Percentiles rank a stretch among this genome's conserved stretches.
Conservation (phyloP, 805 yeast genomes). For the Saturnispora zaruensis region DNA sequence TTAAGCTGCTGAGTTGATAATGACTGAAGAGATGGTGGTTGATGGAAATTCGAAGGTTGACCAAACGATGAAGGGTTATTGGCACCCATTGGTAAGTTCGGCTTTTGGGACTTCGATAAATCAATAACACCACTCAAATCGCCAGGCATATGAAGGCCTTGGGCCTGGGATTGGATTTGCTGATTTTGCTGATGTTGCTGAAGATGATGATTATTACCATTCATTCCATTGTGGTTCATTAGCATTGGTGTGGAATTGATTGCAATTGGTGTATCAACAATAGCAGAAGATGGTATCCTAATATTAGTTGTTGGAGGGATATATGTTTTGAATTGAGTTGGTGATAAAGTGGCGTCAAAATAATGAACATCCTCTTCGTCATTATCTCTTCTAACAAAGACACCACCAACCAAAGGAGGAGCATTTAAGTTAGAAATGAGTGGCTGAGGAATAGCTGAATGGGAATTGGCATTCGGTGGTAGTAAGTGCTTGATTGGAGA, state of each 20-base stretch:
- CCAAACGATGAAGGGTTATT: background rate
- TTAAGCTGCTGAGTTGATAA: slow-evolving; percentile 2
- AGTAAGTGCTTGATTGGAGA: slow-evolving; percentile 78
- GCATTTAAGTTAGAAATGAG: slow-evolving; percentile 74
- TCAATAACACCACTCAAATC: background rate
- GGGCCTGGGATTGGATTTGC: background rate
- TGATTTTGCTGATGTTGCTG: background rate
- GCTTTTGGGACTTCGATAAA: background rate
- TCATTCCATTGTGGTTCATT: background rate
- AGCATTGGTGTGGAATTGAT: background rate
- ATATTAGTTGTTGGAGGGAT: slow-evolving; percentile 26
- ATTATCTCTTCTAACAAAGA: slow-evolving; percentile 66
- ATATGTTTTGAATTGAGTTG: slow-evolving; percentile 24
- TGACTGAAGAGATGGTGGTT: slow-evolving; percentile 15
- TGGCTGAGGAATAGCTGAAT: slow-evolving; percentile 77
- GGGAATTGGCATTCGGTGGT: slow-evolving; percentile 62
- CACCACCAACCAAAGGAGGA: slow-evolving; percentile 93
- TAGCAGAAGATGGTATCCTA: slow-evolving; percentile 18
- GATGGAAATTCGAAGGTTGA: background rate
- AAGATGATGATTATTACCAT: background rate
- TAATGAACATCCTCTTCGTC: slow-evolving; percentile 77
- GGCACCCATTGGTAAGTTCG: background rate
- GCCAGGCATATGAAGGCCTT: background rate
- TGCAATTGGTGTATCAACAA: slow-evolving; percentile 9
- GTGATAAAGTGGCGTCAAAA: slow-evolving; percentile 23